Base-by-base conservation (phyloP, 2,329 filamentous ascomycete genomes). In the Fusarium austroafricanum region DNA sequence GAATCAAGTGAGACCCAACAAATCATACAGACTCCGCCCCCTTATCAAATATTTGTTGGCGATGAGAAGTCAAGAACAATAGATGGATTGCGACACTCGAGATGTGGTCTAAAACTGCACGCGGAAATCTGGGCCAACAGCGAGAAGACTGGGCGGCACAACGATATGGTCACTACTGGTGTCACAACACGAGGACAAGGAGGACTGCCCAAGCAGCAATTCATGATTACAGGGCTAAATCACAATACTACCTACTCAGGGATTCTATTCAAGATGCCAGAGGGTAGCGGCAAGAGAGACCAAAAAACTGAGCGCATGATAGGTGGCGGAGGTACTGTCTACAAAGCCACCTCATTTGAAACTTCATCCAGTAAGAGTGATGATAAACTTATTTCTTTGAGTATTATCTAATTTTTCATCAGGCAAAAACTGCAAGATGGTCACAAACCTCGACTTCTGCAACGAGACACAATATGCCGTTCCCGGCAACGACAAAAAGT, bases 401-500 rank as follows among this genome's bases (percentile, higher is more conserved):
- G 43, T 20, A 42, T 20, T 15, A 45, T 33, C 62, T 63, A 50
- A 68, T 39, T 5, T 35, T 17, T 61, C 67, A 31, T 2, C 72
- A 88, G 92, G 92, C 60, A 87, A 89, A 61, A 97, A 94, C 74
- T 99, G 96, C 78, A 90, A 91, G 61, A 85, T 99, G 39, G 85
- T 98, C 44, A 94, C 90, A 77, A 90, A 96, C 75, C 87, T 99
- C n/a, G 83, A 89, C 0, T 96, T 98, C 78, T 99, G 96, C 81
- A 87, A 90, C 70, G 89, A 95, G 72, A 91, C 95, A 46, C 93
- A 95, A 50, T 97, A 97, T 76, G 92, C 95, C 9, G 96, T 97
- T 1, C 96, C 96, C 1, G 90, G 91, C 39, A 97, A 97, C 73
- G 84, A 88, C 3, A 79, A 82, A 35, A 87, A 83, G 44, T 89